phyloP scores from a whole-genome alignment of 202 grass and related monocot species.

The Carex sylvatica region DNA sequence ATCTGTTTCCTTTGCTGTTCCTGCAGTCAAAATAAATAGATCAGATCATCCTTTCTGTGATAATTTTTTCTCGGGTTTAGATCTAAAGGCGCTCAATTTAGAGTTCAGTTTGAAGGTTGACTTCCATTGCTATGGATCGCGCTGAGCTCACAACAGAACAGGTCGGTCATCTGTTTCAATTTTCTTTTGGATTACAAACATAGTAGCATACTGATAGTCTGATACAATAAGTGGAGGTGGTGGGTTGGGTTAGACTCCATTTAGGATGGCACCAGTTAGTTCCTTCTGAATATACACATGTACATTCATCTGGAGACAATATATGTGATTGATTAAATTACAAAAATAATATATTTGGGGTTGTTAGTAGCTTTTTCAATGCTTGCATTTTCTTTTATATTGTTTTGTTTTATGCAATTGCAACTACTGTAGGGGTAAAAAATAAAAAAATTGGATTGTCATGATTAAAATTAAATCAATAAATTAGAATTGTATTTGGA shows the following conservation, averaged over 20 bases:
- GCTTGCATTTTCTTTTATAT: neutral
- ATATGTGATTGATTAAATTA: neutral
- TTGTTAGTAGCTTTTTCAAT: neutral
- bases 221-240: neutral
- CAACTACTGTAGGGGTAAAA: too few species aligned
- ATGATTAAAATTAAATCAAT: too few species aligned
- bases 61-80: slow-evolving; percentile 24
- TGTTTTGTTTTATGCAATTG: neutral
- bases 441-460: too few species aligned
- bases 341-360: neutral
- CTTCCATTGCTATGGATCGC: slow-evolving; percentile 50
- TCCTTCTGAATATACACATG: neutral
- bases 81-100: slow-evolving; percentile 4
- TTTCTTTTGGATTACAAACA: neutral
- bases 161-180: slow-evolving; percentile 41
- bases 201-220: neutral
- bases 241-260: neutral
- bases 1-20: neutral
- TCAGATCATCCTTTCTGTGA: neutral
- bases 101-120: slow-evolving; percentile 29
- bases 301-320: neutral
- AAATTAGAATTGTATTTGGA: too few species aligned
- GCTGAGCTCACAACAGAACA: slow-evolving; percentile 85
- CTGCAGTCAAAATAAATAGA: neutral
- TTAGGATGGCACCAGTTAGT: neutral